These are phyloP conservation scores for Colletotrichum horii DNA, from an alignment of 2,329 filamentous ascomycete genomes.

Conservation along the genomic window DNA sequence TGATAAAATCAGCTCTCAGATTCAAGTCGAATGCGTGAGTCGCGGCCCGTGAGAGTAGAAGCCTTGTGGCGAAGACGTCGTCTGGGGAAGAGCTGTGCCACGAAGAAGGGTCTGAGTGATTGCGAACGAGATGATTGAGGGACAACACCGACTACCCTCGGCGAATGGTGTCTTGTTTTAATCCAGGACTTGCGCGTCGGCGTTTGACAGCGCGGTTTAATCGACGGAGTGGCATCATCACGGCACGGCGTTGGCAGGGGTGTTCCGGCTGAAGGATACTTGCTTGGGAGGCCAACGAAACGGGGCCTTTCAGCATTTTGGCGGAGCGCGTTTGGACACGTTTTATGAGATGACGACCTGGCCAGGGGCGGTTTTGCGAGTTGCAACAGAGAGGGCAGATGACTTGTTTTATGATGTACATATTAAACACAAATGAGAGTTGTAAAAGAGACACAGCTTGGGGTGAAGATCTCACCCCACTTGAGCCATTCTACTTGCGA, in stretches of 20 bases:
- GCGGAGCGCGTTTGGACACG: constrained; percentile 12
- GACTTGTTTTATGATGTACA: neutral
- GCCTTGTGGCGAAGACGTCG: neutral
- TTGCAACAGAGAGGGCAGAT: neutral
- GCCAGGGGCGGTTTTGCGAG: neutral
- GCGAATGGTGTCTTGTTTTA: neutral
- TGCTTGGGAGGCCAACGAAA: neutral
- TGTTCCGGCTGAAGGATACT: neutral
- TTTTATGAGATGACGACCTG: constrained; percentile 6
- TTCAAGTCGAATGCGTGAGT: neutral
- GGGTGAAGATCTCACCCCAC: neutral
- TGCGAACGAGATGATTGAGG: neutral
- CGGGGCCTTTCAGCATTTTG: constrained; percentile 10
- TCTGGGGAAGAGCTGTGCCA: neutral
- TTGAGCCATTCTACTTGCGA: neutral
- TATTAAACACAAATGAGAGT: neutral
- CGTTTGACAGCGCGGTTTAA: constrained; percentile 3
- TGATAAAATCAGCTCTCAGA: neutral
- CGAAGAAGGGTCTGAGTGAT: neutral
- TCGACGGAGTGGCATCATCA: constrained; percentile 13
- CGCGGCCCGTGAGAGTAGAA: neutral
- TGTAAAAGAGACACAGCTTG: constrained; percentile 1
- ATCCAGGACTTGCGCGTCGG: constrained; percentile 2
- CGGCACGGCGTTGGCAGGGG: constrained; percentile 19
- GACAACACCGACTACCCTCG: neutral